Base-by-base conservation (phyloP, 2,329 filamentous ascomycete species). In the Hypoxylon sp. region DNA sequence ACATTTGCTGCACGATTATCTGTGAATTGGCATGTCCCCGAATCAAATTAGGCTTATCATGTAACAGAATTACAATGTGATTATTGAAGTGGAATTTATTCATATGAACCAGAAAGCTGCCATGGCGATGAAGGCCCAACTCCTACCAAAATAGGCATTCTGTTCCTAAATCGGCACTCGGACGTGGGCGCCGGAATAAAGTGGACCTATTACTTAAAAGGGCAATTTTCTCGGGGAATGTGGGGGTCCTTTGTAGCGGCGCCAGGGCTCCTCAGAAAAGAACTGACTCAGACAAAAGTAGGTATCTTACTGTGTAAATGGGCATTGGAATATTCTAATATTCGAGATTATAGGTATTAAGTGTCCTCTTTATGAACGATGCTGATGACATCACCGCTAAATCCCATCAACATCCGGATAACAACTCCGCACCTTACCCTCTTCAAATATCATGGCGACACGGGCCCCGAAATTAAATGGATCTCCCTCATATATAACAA, bases 401-500 rank as follows among this genome's bases (percentile, higher is more conserved):
- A 19, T n/a, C 22, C 59, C 58, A 22, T 70, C 70, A 8, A 59
- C 59, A 14, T 69, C 52, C 9, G 70, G 67, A 57, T 70, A 63
- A 29, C 67, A 68, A n/a, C 62, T 66, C 47, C 35, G 67, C 2
- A 72, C 64, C 19, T 59, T 63, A 2, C 70, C 72, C 64, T 78
- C 76, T 24, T 72, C 68, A 54, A 79, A 68, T 59, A 71, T 74
- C 31, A 80, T 3, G 14, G 76, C 77, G 53, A 79, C 76, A 59
- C 72, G 76, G 1, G 74, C 76, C 1, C 77, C 78, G 47, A 78
- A 76, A 50, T 78, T 71, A 46, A 81, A 69, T 17, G 79, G 79
- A 71, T 80, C 72, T 1, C 78, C 78, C 61, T 81, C 79, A 54
- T 74, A 81, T 13, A 80, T 47, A 8, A 81, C 79, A 55, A 79